Evolutionary conservation across 2,329 filamentous ascomycete species (phyloP).

Genomic region (Neopestalotiopsis rosae): DNA sequence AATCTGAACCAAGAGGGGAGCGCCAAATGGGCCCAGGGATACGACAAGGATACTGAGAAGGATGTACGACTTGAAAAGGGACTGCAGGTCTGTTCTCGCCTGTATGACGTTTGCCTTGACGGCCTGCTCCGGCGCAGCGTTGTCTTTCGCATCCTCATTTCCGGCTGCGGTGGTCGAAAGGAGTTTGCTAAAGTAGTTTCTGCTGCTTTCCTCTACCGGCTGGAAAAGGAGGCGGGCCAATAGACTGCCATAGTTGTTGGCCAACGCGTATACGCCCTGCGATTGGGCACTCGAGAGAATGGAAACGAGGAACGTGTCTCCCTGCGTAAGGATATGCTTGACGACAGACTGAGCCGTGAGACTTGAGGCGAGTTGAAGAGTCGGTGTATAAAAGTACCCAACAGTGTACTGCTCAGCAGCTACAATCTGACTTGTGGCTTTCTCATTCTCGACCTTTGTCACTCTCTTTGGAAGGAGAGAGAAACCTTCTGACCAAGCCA

Average conservation of each 20-base stretch:
- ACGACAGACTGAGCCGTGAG: constrained; percentile 87
- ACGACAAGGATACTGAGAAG: constrained; percentile 74
- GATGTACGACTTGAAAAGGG: constrained; percentile 74
- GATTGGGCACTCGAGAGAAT: constrained; percentile 76
- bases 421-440: neutral
- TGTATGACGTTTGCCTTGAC: constrained; percentile 40
- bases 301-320: constrained; percentile 88
- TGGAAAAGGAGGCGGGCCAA: constrained; percentile 90
- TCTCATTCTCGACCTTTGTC: constrained; percentile 22
- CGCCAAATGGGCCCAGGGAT: constrained; percentile 75
- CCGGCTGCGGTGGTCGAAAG: constrained; percentile 51
- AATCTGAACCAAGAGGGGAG: constrained; percentile 74
- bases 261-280: constrained; percentile 91
- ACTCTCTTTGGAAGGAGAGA: constrained; percentile 65
- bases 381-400: constrained; percentile 70
- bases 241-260: constrained; percentile 92
- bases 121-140: constrained; percentile 15
- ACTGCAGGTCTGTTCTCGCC: constrained; percentile 59
- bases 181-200: constrained; percentile 86
- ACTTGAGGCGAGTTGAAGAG: constrained; percentile 77
- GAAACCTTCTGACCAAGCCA: constrained; percentile 66
- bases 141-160: constrained; percentile 18
- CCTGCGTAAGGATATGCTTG: constrained; percentile 93
- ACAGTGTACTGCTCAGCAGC: constrained; percentile 48
- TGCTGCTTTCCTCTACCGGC: constrained; percentile 91